Evolutionary conservation across 768 basidiomycete species (phyloP), one percentile per base, ranked within the genome.

Genomic region (Boletus rubescentipes): DNA sequence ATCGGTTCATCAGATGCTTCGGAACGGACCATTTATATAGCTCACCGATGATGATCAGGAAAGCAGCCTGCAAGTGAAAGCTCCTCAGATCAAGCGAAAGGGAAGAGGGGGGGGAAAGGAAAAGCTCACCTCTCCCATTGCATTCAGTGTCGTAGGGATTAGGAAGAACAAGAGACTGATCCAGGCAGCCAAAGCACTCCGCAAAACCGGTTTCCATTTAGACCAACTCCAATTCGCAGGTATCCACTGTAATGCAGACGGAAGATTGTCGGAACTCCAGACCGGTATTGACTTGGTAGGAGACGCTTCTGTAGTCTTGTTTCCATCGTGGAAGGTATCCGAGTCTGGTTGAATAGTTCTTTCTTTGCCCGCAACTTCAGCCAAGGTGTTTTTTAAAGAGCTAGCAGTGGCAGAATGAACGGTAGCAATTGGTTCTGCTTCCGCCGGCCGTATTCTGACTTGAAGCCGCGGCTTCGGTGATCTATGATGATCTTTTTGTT

Each of bases 121-220:
- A 9, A 46, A 5, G 34, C 48, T 37, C 57, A 85, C 87, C 72
- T 82, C 79, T 1, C 88, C 87, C 68, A 89, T 68, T 21, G 77
- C 58, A 2, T 58, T 53, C 63, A 82, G 69, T 1, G 81, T 75
- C 2, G 47, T 53, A 0, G 81, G 79, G 35, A 87, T 81, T 26
- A 86, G 67, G 62, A 89, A 82, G 4, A 89, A 62, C 9, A 89
- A 62, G 0, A 78, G 64, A n/a, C 82, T 74, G 2, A 86, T 57
- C 85, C 86, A 90, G 14, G 78, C 86, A 1, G 80, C 75, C 36
- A 84, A 49, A 10, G 85, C 79, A 58, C 81, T 81, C 48, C 88
- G 81, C 31, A 89, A 72, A 10, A 77, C 80, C 4, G 85, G 83
- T 67, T 85, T 86, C 59, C 83, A 51, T 59, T 81, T 83, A 11